Base-by-base conservation (phyloP, 495 filamentous ascomycete species). In the Penicillium fimorum region DNA sequence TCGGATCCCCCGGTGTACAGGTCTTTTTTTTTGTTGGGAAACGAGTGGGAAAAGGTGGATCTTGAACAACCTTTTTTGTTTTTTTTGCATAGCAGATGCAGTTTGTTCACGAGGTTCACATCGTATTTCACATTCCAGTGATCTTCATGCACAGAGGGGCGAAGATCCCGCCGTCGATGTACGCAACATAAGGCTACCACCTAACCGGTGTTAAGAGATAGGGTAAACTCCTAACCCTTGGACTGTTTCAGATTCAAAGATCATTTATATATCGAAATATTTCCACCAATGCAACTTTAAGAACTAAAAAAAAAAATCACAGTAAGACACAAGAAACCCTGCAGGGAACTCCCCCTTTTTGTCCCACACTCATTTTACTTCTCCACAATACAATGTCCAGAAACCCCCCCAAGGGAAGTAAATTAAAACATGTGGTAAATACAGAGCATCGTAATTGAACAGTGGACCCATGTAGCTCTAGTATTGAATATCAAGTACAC, bases 11-110 rank as follows among this genome's bases (percentile, higher is more conserved):
- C 48, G 45, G 45, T 47, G 45, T 30, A 27, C 17, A 18, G 48
- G 22, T 38, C 33, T 46, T 30, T 32, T 17, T 27, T 47, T 54
- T 35, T 54, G 52, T 54, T 54, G 52, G 52, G 52, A 54, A 45
- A 2, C 22, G 20, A 42, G 47, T 49, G 47, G 47, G 49, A 32
- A 38, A 24, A 29, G 30, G 52, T 46, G 52, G 52, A 54, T 18
- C 22, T 46, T 12, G 27, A 30, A 43, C 30, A 40, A 47, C n/a
- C 15, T 37, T 40, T 37, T 44, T 29, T 17, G 5, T 17, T 22
- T 22, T 22, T 50, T 45, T 33, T 8, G 11, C 13, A 15, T 2
- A 41, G 48, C 20, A 50, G 46, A 24, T 27, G 24, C 32, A 46
- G 30, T 20, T 22, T 6, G 25, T 27, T 27, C 25, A 27, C 25